Percentiles rank a stretch among this genome's conserved stretches.
phyloP scores from a whole-genome alignment of 73 alveolate species.

The Paramecium sexaurelia region DNA sequence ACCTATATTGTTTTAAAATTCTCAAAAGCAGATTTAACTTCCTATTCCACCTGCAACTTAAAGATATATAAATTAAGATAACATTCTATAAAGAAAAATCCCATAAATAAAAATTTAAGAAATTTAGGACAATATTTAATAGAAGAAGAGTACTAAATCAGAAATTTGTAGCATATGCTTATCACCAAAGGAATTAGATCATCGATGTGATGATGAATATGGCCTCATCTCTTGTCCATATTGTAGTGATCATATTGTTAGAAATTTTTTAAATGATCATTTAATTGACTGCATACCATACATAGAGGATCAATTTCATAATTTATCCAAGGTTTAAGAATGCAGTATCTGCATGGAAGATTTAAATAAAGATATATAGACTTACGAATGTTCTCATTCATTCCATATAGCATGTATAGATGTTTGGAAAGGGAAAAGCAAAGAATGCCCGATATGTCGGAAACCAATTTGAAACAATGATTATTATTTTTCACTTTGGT shows the following conservation, averaged over 20 bases:
- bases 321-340: not conserved
- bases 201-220: slow-evolving; percentile 12
- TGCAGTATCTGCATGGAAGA: not conserved
- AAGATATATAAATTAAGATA: too few relatives aligned
- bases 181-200: not conserved
- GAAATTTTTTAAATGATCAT: slow-evolving; percentile 10
- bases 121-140: not conserved
- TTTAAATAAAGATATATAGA: not conserved
- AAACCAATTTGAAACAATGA: not conserved
- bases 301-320: not conserved
- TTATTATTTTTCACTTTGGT: not conserved
- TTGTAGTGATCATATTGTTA: not conserved
- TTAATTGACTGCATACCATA: not conserved
- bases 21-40: too few relatives aligned
- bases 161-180: not conserved
- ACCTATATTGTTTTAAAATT: too few relatives aligned
- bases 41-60: too few relatives aligned
- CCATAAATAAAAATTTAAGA: not conserved
- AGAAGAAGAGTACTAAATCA: not conserved
- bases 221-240: not conserved
- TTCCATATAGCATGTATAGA: not conserved
- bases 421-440: not conserved
- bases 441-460: not conserved
- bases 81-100: not conserved
- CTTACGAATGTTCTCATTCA: not conserved